Percentiles rank a stretch among this genome's conserved stretches.
phyloP scores from a whole-genome alignment of 768 basidiomycete genomes.

The Mycena alexandri region DNA sequence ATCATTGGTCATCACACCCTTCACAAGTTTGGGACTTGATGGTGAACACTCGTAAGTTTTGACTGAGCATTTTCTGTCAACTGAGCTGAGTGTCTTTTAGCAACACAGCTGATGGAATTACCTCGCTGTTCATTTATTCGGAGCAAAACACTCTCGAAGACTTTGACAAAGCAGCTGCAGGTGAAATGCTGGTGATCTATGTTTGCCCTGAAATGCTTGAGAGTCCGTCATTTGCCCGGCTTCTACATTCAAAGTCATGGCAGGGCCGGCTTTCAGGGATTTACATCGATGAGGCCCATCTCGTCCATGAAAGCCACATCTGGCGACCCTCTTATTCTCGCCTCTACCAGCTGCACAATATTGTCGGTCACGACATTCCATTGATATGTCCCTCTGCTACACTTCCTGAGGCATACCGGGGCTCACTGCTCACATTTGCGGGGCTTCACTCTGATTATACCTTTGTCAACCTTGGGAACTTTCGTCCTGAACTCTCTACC shows the following conservation, averaged over 20 bases:
- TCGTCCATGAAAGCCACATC: conserved; percentile 31
- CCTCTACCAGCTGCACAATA: conserved; percentile 27
- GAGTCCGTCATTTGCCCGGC: no score
- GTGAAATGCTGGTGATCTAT: conserved; percentile 36
- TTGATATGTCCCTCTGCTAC: no score
- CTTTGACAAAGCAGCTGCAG: conserved; percentile 31
- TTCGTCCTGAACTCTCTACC: no score
- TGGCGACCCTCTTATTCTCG: conserved; percentile 9
- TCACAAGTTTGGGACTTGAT: conserved; percentile 42
- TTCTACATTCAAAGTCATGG: conserved; percentile 37
- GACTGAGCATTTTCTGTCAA: no score
- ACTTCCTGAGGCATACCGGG: no score
- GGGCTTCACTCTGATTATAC: no score
- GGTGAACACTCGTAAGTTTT: conserved; percentile 31
- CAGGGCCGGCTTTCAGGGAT: conserved; percentile 37
- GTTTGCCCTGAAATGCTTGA: conserved; percentile 45
- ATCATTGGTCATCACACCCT: conserved; percentile 41
- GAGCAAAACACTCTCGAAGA: conserved; percentile 18
- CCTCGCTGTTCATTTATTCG: conserved; percentile 32
- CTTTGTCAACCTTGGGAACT: no score
- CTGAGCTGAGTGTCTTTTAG: no score
- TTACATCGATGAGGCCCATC: conserved; percentile 42
- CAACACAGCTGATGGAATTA: conserved; percentile 13
- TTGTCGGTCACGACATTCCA: conserved; percentile 26
- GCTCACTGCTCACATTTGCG: no score